These are phyloP conservation scores for Blastomyces parvus DNA, from an alignment of 2,329 filamentous ascomycete species.

Conservation along the genomic window DNA sequence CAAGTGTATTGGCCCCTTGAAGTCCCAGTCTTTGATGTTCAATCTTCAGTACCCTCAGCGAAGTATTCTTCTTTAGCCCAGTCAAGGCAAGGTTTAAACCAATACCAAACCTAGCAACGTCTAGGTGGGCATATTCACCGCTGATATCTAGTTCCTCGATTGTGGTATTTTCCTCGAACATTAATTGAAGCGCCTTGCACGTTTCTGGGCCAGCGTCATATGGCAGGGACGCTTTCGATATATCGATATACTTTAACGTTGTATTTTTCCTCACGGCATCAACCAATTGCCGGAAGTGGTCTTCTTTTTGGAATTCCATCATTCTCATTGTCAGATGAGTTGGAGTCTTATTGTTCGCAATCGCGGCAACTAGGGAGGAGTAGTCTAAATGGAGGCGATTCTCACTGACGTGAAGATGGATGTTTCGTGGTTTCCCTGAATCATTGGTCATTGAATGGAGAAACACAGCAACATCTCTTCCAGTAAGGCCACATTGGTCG, in stretches of 20 bases:
- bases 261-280: slow-evolving; percentile 53
- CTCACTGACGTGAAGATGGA: slow-evolving; percentile 59
- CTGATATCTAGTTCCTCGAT: slow-evolving; percentile 60
- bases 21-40: slow-evolving; percentile 60
- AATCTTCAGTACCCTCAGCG: slow-evolving; percentile 53
- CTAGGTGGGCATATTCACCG: slow-evolving; percentile 61
- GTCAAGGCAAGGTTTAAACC: slow-evolving; percentile 57
- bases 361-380: slow-evolving; percentile 34
- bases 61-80: slow-evolving; percentile 55
- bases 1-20: slow-evolving; percentile 59
- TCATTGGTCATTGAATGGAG: slow-evolving; percentile 52
- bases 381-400: slow-evolving; percentile 42
- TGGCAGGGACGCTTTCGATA: slow-evolving; percentile 60
- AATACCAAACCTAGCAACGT: slow-evolving; percentile 58
- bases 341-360: slow-evolving; percentile 47
- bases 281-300: slow-evolving; percentile 54
- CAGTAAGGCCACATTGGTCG: slow-evolving; percentile 57
- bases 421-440: slow-evolving; percentile 43
- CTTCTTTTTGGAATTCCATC: slow-evolving; percentile 58
- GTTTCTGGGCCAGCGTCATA: slow-evolving; percentile 60
- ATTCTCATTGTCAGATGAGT: slow-evolving; percentile 57
- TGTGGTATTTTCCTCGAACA: slow-evolving; percentile 59
- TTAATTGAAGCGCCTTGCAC: slow-evolving; percentile 51
- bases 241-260: slow-evolving; percentile 55
- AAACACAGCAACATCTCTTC: slow-evolving; percentile 54